A percentile compares a stretch with the other conserved stretches of the same genome.
These are phyloP conservation scores for Cadophora malorum DNA, from an alignment of 2,329 filamentous ascomycete species.

Conservation along the genomic window DNA sequence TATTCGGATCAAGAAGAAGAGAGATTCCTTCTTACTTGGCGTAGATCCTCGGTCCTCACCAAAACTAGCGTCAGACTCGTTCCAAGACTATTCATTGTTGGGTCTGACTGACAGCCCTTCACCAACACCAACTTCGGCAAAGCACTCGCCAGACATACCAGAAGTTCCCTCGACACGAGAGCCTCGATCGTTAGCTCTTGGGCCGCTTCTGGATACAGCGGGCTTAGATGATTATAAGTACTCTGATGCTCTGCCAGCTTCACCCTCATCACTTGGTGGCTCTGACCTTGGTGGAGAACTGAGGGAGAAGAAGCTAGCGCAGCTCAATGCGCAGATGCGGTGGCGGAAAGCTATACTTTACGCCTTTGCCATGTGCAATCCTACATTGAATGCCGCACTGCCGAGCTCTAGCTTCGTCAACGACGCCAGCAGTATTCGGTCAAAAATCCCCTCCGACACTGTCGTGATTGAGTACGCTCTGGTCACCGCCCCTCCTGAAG, in stretches of 20 bases:
- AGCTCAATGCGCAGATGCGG: constrained; percentile 13
- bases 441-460: constrained; percentile 13
- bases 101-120: constrained; percentile 8
- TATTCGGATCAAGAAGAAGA: constrained; percentile 12
- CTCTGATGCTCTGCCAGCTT: constrained; percentile 5
- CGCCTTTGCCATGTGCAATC: constrained; percentile 15
- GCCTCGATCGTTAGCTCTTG: constrained; percentile 11
- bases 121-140: not conserved
- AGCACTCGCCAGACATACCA: not conserved
- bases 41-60: constrained; percentile 1
- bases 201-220: constrained; percentile 17
- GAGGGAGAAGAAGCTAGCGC: constrained; percentile 1
- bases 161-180: not conserved
- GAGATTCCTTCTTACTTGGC: constrained; percentile 11
- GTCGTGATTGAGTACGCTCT: constrained; percentile 18
- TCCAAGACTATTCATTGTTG: constrained; percentile 3
- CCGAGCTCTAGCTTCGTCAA: constrained; percentile 19
- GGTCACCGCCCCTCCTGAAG: constrained; percentile 11
- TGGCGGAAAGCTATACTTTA: constrained; percentile 19
- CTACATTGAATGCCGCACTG: constrained; percentile 14
- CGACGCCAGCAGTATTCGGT: constrained; percentile 12
- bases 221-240: constrained; percentile 18
- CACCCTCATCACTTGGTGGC: constrained; percentile 15
- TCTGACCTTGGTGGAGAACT: constrained; percentile 16
- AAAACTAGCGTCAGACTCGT: not conserved